These are phyloP conservation scores for Limonomyces culmigenus DNA, from an alignment of 1,284 basidiomycete genomes.

Conservation along the genomic window DNA sequence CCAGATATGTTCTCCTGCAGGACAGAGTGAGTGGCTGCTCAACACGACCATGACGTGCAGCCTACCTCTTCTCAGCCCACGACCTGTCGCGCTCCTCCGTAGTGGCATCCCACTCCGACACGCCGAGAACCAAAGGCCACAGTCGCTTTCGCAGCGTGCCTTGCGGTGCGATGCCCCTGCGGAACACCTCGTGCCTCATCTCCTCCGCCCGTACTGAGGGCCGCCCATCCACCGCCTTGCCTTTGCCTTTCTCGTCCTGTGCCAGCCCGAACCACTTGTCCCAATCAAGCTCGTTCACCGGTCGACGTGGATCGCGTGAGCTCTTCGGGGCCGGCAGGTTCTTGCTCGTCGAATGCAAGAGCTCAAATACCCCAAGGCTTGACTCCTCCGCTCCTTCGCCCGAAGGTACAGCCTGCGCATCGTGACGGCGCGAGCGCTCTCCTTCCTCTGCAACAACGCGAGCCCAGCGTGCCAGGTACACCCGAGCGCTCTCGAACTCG, in stretches of 20 bases:
- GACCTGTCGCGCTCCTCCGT: constrained; percentile 30
- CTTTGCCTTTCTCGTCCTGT: no score
- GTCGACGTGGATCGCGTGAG: constrained; percentile 53
- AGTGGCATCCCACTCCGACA: constrained; percentile 64
- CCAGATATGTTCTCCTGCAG: constrained; percentile 45
- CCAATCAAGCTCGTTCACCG: constrained; percentile 58
- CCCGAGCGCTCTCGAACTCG: constrained; percentile 89
- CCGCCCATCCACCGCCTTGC: constrained; percentile 46
- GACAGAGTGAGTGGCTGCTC: neutral
- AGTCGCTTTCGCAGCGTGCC: constrained; percentile 45
- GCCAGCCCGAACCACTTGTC: constrained; percentile 56
- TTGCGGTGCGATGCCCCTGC: constrained; percentile 43
- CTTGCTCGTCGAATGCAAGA: constrained; percentile 60
- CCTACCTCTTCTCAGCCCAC: constrained; percentile 53
- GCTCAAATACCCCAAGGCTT: constrained; percentile 76
- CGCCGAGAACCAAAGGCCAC: constrained; percentile 86
- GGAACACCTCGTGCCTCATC: constrained; percentile 62
- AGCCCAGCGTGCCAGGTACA: constrained; percentile 96
- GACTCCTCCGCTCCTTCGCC: constrained; percentile 45
- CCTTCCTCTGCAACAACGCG: constrained; percentile 92
- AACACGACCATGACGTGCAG: neutral
- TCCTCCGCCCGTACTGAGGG: constrained; percentile 51
- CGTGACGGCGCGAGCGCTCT: constrained; percentile 65
- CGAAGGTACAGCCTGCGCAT: constrained; percentile 47
- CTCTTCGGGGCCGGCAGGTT: constrained; percentile 65